These are phyloP conservation scores for Pseudomassariella vexata DNA, from an alignment of 2,329 filamentous ascomycete genomes.

Conservation along the genomic window DNA sequence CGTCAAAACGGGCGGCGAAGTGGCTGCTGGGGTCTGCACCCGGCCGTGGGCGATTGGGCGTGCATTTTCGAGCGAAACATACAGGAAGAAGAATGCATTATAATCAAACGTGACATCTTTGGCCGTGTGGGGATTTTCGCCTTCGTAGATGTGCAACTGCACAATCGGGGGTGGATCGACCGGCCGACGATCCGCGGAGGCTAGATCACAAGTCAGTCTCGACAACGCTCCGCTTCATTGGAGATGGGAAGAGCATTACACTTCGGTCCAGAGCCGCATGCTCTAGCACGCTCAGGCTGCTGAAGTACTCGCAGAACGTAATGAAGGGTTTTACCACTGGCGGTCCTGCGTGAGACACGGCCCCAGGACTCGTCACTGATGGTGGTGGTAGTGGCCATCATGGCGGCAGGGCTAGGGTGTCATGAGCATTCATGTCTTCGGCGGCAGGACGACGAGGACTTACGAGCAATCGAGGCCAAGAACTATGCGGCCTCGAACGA, in stretches of 20 bases:
- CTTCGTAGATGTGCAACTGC: conserved; percentile 80
- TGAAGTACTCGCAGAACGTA: conserved; percentile 85
- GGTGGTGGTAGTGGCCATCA: no score
- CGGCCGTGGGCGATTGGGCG: conserved; percentile 78
- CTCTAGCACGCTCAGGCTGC: conserved; percentile 88
- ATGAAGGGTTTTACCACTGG: conserved; percentile 69
- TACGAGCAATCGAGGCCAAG: no score
- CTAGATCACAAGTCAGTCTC: conserved; percentile 32
- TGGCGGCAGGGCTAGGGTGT: no score
- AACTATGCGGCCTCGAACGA: no score
- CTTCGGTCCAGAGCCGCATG: conserved; percentile 92
- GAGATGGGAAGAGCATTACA: conserved; percentile 55
- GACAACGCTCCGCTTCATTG: conserved; percentile 12
- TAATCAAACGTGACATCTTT: conserved; percentile 82
- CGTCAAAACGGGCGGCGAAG: conserved; percentile 77
- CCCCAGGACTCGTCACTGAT: no score
- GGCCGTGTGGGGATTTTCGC: conserved; percentile 51
- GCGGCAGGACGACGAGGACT: no score
- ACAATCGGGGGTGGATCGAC: conserved; percentile 94
- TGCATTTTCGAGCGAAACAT: conserved; percentile 82
- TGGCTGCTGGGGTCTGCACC: conserved; percentile 59
- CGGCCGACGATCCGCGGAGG: conserved; percentile 80
- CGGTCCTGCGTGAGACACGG: conserved; percentile 67
- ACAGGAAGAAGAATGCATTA: conserved; percentile 97
- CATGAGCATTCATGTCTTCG: no score